Percentiles rank a stretch among this genome's conserved stretches.
These are phyloP conservation scores for Mimosa bimucronata DNA, from an alignment of 306 rosid species.

Conservation along the genomic window DNA sequence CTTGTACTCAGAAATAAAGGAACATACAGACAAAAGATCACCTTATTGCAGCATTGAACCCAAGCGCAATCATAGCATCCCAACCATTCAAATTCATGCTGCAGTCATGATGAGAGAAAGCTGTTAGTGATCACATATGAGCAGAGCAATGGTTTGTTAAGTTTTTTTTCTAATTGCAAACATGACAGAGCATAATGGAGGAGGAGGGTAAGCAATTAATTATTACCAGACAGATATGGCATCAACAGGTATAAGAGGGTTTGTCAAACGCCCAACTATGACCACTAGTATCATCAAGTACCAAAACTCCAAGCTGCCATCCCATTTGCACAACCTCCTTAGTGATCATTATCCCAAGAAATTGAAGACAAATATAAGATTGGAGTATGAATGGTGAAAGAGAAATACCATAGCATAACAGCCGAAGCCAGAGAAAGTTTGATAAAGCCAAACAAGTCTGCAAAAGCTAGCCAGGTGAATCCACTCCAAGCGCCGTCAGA, in stretches of 20 bases:
- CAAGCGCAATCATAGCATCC: slow-evolving; percentile 78
- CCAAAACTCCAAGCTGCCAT: slow-evolving; percentile 87
- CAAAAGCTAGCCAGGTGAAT: slow-evolving; percentile 72
- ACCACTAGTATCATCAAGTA: slow-evolving; percentile 79
- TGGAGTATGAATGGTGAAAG: slow-evolving; percentile 21
- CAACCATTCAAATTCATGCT: slow-evolving; percentile 81
- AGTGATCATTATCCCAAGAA: slow-evolving; percentile 9
- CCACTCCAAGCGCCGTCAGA: slow-evolving; percentile 92
- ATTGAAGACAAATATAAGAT: neutral
- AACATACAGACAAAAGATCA: slow-evolving; percentile 18
- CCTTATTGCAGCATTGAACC: slow-evolving; percentile 87
- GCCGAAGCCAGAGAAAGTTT: slow-evolving; percentile 86
- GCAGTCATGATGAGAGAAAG: slow-evolving; percentile 22
- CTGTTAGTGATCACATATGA: slow-evolving; percentile 5
- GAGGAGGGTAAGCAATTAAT: slow-evolving; percentile 9
- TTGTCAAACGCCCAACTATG: slow-evolving; percentile 61
- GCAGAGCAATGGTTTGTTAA: neutral
- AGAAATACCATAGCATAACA: slow-evolving; percentile 70
- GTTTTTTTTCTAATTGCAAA: neutral
- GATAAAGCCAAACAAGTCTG: slow-evolving; percentile 61
- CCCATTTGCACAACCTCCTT: slow-evolving; percentile 17
- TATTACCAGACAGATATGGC: slow-evolving; percentile 76
- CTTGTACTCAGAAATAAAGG: neutral
- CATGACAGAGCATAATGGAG: neutral
- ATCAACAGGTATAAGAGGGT: slow-evolving; percentile 72